Conservation (phyloP, 1,139 yeast species). For the Taiozyma sp. region DNA sequence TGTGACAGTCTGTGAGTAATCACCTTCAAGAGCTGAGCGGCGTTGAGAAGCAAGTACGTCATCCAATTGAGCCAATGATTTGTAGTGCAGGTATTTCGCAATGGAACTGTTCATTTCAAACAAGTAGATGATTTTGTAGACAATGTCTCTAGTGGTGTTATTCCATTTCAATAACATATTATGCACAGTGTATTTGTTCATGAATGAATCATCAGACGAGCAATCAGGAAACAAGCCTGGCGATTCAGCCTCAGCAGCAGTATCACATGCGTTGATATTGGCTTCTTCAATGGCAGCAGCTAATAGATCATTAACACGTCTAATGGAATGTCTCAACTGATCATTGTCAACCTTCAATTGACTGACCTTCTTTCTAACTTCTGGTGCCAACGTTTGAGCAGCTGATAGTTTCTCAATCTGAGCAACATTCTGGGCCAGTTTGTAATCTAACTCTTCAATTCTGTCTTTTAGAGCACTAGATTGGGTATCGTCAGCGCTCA, state of each 20-base stretch:
- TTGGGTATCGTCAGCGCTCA: conserved; percentile 2
- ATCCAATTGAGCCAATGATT: conserved; percentile 63
- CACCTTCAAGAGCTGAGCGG: conserved; percentile 10
- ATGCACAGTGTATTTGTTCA: conserved; percentile 74
- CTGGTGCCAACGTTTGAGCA: neutral
- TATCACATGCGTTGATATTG: conserved; percentile 1
- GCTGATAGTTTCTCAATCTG: conserved; percentile 1
- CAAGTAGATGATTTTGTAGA: conserved; percentile 59
- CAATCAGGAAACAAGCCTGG: conserved; percentile 10
- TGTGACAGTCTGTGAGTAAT: conserved; percentile 5
- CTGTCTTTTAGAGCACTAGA: conserved; percentile 18
- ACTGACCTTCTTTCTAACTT: conserved; percentile 7
- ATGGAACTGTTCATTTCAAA: conserved; percentile 52
- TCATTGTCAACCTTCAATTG: conserved; percentile 21
- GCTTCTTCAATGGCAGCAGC: conserved; percentile 9
- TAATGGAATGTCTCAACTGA: conserved; percentile 26
- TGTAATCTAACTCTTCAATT: conserved; percentile 22
- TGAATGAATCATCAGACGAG: conserved; percentile 15
- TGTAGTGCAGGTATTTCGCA: conserved; percentile 55
- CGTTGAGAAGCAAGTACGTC: conserved; percentile 33
- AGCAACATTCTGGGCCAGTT: conserved; percentile 13
- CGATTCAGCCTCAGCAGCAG: conserved; percentile 3
- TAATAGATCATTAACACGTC: conserved; percentile 37
- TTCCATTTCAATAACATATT: conserved; percentile 80
- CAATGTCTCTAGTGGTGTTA: conserved; percentile 55